phyloP scores from a whole-genome alignment of 148 eudicot genomes.

The Nyssa sinensis region DNA sequence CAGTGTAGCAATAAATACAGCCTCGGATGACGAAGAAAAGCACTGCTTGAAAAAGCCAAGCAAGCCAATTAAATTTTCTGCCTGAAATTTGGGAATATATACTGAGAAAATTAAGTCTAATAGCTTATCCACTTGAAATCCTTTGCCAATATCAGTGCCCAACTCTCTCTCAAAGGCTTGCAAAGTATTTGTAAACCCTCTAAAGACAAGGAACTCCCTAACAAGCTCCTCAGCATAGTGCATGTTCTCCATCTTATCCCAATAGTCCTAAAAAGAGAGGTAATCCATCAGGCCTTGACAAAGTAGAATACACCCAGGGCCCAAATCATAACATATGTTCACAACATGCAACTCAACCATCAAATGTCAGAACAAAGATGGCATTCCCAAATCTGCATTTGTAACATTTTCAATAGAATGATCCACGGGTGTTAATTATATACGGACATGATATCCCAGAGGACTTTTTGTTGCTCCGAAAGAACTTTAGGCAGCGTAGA shows the following conservation, averaged over 20 bases:
- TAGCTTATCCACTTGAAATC: constrained; percentile 81
- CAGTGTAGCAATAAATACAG: constrained; percentile 39
- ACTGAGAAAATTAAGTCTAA: constrained; percentile 72
- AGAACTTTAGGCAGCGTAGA: background rate
- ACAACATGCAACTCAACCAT: constrained; percentile 8
- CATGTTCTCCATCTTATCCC: constrained; percentile 73
- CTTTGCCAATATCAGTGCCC: constrained; percentile 75
- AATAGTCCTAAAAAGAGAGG: constrained; percentile 16
- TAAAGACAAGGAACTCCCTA: constrained; percentile 78
- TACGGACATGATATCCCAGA: background rate
- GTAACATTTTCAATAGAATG: background rate
- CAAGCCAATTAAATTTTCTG: constrained; percentile 61
- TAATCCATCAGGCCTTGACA: background rate
- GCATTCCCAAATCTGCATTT: background rate
- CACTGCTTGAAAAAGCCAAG: constrained; percentile 68
- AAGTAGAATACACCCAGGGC: background rate
- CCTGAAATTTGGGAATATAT: constrained; percentile 75
- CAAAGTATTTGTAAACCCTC: constrained; percentile 86
- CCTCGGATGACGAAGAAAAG: constrained; percentile 62
- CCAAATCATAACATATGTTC: background rate
- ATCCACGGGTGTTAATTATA: background rate
- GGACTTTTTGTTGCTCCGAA: background rate
- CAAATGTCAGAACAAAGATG: background rate
- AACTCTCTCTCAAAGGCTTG: constrained; percentile 78
- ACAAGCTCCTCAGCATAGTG: constrained; percentile 88